Evolutionary conservation across 1,284 basidiomycete species (phyloP), one percentile per base, ranked within the genome.

Genomic region (Naganishia sp.): DNA sequence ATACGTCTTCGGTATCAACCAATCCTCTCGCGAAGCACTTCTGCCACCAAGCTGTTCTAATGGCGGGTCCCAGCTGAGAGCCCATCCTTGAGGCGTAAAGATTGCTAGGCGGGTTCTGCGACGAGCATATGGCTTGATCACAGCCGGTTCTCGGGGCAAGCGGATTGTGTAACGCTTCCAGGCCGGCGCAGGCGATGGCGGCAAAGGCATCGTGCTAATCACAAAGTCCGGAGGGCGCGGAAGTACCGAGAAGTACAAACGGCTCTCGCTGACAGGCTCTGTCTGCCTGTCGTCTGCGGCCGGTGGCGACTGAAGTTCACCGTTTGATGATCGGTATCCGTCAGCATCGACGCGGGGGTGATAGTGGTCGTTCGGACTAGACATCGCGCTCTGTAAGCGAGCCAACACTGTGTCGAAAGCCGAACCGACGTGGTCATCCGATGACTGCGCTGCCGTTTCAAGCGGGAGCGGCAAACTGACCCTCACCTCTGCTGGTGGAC

Each of bases 51-150:
- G 86, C 46, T 85, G 85, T 66, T 85, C 84, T 9, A 90, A 82
- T 7, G 89, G 88, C 32, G 91, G 90, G 32, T 87, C 84, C 80
- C 88, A 92, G 4, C 89, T 87, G 66, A 90, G 81, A 17, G 87
- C 82, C 70, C 92, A 89, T 74, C 86, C 84, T 47, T 85, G 84
- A 9, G 85, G 75, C 66, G 70, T 60, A 69, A 66, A 25, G 25
- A 67, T 49, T 7, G 53, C 45, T 10, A 42, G 17, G 5, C 46
- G 50, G 6, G 15, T 25, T 10, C 21, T 23, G 47, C 45, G 47
- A 15, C 25, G 6, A 28, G 54, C 17, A 2, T 68, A 47, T 6
- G 49, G 15, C 31, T 50, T 60, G 21, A 41, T 31, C 13, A 23
- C 7, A 18, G 28, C 46, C 13, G 46, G 31, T 25, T 57, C 39